phyloP scores from a whole-genome alignment of 257 asterid genomes.

The Solanum piurae region DNA sequence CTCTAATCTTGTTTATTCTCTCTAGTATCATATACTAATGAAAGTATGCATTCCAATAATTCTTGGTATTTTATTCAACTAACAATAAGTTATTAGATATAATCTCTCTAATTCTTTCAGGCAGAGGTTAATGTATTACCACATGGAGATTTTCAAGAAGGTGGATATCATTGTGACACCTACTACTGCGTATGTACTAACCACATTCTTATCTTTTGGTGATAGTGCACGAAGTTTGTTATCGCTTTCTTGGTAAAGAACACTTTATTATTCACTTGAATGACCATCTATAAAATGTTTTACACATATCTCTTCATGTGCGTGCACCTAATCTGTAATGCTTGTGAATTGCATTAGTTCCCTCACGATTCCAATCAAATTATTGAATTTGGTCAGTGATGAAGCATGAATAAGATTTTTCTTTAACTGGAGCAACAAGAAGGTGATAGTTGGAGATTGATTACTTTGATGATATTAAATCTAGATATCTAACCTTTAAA shows the following conservation, averaged over 20 bases:
- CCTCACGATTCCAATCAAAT: background rate
- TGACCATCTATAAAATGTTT: background rate
- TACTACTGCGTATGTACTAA: constrained; percentile 64
- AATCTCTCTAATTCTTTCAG: constrained; percentile 23
- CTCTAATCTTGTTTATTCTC: background rate
- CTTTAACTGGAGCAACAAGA: background rate
- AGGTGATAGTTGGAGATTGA: background rate
- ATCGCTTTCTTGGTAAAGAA: background rate
- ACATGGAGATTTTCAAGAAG: constrained; percentile 58
- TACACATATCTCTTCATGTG: background rate
- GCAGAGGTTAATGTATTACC: constrained; percentile 79
- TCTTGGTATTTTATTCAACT: background rate
- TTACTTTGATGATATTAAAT: background rate
- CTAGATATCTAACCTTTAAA: background rate
- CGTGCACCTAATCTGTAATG: background rate
- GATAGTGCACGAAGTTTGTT: background rate
- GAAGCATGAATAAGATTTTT: background rate
- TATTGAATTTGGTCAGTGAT: background rate
- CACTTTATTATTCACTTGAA: background rate
- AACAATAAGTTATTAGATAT: background rate
- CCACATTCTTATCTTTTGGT: background rate
- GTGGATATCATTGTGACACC: constrained; percentile 94
- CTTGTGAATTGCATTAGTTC: background rate
- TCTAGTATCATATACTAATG: background rate
- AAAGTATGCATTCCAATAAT: background rate